These are phyloP conservation scores for Tetradesmus lagerheimii DNA, from an alignment of 139 green algal species.

Conservation along the genomic window DNA sequence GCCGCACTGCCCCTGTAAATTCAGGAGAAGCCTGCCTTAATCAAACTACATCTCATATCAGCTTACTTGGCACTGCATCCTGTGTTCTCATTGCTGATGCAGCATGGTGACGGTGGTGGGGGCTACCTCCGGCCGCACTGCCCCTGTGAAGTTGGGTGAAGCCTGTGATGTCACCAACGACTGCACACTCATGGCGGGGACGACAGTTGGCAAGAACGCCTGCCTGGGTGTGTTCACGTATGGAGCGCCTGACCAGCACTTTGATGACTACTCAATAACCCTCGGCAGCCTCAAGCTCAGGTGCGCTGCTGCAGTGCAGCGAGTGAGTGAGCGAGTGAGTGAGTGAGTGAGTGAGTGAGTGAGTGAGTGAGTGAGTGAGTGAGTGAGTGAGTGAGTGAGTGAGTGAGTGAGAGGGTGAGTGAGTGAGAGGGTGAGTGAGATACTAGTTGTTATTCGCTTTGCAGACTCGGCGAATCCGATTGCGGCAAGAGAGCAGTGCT, in stretches of 20 bases:
- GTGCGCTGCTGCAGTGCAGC: neutral
- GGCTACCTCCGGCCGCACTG: neutral
- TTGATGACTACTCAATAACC: neutral
- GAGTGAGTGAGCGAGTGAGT: too few relatives aligned
- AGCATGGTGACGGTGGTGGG: neutral
- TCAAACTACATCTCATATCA: too few relatives aligned
- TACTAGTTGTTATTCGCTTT: too few relatives aligned
- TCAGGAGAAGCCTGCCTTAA: neutral
- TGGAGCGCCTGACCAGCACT: neutral
- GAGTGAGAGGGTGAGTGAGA: too few relatives aligned
- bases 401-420: too few relatives aligned
- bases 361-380: too few relatives aligned
- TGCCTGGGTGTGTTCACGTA: slow-evolving; percentile 17
- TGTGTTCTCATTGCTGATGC: neutral
- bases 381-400: too few relatives aligned
- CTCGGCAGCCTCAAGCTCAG: neutral
- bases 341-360: too few relatives aligned
- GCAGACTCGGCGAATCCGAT: too few relatives aligned
- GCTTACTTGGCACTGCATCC: too few relatives aligned
- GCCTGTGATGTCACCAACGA: slow-evolving; percentile 25
- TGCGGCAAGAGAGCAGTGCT: too few relatives aligned
- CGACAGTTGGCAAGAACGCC: neutral
- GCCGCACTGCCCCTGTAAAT: too few relatives aligned
- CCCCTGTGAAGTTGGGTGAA: neutral
- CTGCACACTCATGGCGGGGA: neutral